A percentile compares a stretch with the other conserved stretches of the same genome.
These are phyloP conservation scores for Wallacemonas sp. DNA, from an alignment of 208 protist species.

Conservation along the genomic window DNA sequence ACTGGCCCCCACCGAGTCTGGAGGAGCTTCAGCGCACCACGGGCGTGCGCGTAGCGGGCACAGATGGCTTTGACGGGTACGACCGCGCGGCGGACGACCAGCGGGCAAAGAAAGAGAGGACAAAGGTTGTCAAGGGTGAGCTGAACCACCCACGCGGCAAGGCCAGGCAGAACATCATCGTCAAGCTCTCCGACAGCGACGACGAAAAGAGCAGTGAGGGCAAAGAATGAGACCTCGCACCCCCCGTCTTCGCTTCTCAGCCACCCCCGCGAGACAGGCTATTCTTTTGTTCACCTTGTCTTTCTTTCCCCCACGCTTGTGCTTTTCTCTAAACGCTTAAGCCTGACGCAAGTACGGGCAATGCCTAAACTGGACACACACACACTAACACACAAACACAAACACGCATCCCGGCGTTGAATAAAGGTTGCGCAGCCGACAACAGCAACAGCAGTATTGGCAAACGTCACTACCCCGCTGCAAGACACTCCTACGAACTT, in stretches of 20 bases:
- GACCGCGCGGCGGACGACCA: constrained; percentile 74
- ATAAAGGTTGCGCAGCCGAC: too few relatives aligned
- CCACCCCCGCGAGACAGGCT: too few relatives aligned
- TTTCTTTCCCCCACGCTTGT: neutral
- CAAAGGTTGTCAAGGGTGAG: constrained; percentile 68
- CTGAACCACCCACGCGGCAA: constrained; percentile 85
- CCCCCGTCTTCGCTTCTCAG: too few relatives aligned
- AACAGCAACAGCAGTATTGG: too few relatives aligned
- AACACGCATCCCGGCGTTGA: too few relatives aligned
- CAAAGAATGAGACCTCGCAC: neutral
- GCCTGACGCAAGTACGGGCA: too few relatives aligned
- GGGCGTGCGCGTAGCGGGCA: constrained; percentile 25
- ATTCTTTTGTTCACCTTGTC: neutral
- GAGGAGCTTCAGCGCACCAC: constrained; percentile 51
- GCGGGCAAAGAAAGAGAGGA: constrained; percentile 40
- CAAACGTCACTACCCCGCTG: too few relatives aligned
- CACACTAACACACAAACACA: too few relatives aligned
- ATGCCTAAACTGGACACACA: too few relatives aligned
- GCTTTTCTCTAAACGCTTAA: too few relatives aligned
- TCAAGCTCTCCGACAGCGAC: constrained; percentile 42
- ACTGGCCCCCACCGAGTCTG: constrained; percentile 73
- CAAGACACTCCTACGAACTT: too few relatives aligned
- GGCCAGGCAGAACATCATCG: constrained; percentile 52
- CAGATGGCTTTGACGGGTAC: constrained; percentile 80
- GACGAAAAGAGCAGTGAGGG: constrained; percentile 21